Base-by-base conservation (phyloP, 768 basidiomycete genomes). In the Pleurotus ostreatus region DNA sequence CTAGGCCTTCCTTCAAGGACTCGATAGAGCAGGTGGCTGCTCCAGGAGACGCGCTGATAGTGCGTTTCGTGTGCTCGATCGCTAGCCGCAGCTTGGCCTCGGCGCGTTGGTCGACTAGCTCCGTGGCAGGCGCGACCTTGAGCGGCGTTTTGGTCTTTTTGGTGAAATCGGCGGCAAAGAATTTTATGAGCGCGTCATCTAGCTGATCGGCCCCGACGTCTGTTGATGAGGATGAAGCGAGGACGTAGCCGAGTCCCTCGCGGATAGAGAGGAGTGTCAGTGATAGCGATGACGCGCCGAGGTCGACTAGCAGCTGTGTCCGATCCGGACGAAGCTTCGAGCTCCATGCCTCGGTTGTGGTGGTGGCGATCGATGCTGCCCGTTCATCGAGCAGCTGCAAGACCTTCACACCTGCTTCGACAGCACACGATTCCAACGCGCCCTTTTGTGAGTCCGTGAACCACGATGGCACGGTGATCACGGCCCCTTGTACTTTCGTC, bases 81-180 rank as follows among this genome's bases (percentile, higher is more conserved):
- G 94, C 93, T 18, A 98, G 83, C 8, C 89, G 83, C 23, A 99
- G 84, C 67, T 95, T 96, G n/a, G 93, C 91, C 65, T 93, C 88
- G 0, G 95, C 92, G 20, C 97, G 90, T 64, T 84, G 78, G 71
- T 94, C 89, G 30, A 76, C 74, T 15, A 74, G 61, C 18, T 82
- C 75, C 2, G 76, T 74, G 4, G 86, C 73, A 1, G 87, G 85
- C 54, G 76, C 82, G 13, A 93, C 78, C 7, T 79, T 72, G 43
- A 97, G 76, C 0, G 86, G 74, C 20, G 81, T 81, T 70, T 92
- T 93, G 15, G 89, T 94, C 76, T 97, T 99, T 74, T 98, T 98
- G 49, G 90, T 91, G 71, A 99, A 99, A 61, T 99, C 96, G 67
- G 93, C 86, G 53, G 90, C 85, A 70, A 99, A 97, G 77, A 90